A percentile compares a stretch with the other conserved stretches of the same genome.
Evolutionary conservation across 2,329 filamentous ascomycete genomes (phyloP).

Genomic region (Ophiocordyceps camponoti-saundersi): DNA sequence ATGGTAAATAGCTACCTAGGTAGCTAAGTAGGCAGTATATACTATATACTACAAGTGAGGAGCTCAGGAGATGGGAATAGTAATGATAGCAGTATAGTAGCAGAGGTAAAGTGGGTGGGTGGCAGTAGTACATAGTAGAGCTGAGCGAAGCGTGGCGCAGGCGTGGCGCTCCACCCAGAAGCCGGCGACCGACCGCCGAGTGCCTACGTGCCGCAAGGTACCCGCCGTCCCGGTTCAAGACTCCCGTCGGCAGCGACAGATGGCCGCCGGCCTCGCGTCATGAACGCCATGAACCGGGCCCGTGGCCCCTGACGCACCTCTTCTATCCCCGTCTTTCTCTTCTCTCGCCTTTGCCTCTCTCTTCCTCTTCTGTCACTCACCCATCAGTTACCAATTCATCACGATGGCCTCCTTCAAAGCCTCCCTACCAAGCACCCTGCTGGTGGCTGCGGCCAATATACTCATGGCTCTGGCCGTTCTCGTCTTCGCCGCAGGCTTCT

Average conservation of each 20-base stretch:
- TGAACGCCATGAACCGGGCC: background rate
- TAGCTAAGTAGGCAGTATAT: too few relatives aligned
- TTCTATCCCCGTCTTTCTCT: background rate
- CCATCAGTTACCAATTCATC: background rate
- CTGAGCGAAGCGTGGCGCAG: too few relatives aligned
- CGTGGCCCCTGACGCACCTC: background rate
- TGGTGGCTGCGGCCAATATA: conserved; percentile 54
- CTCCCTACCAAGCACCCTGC: conserved; percentile 15
- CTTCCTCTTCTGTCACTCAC: background rate
- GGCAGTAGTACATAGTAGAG: too few relatives aligned
- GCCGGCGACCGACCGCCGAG: too few relatives aligned
- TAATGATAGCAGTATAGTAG: too few relatives aligned
- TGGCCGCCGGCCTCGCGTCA: background rate
- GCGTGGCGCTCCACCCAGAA: too few relatives aligned
- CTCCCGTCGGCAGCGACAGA: background rate
- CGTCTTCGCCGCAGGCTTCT: conserved; percentile 80
- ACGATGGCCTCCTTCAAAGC: conserved; percentile 10
- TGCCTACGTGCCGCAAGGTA: too few relatives aligned
- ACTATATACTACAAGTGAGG: too few relatives aligned
- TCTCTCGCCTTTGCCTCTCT: background rate
- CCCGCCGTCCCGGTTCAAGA: background rate
- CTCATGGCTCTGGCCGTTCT: conserved; percentile 59
- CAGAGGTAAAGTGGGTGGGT: too few relatives aligned
- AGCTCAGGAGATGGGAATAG: too few relatives aligned
- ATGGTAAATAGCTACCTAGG: too few relatives aligned